These are phyloP conservation scores for Penicillium psychrofluorescens DNA, from an alignment of 495 filamentous ascomycete genomes.

Conservation along the genomic window DNA sequence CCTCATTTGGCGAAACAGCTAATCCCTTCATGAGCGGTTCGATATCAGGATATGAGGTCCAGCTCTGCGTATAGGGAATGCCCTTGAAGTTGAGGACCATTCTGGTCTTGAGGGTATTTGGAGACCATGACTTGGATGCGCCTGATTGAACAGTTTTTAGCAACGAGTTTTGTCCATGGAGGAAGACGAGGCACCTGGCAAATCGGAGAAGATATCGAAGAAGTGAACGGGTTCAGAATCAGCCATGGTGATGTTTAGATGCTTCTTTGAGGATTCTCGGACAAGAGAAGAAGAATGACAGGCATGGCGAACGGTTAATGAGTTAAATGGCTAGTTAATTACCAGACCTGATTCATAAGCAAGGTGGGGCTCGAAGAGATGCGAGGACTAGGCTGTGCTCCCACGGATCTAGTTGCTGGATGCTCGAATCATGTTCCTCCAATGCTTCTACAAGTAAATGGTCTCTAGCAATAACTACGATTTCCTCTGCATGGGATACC, in stretches of 20 bases:
- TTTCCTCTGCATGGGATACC: too few species aligned
- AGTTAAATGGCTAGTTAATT: too few species aligned
- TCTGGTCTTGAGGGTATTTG: constrained; percentile 33
- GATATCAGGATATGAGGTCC: constrained; percentile 36
- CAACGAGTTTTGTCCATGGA: too few species aligned
- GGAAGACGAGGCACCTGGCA: constrained; percentile 19
- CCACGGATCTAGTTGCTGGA: too few species aligned
- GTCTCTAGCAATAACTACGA: too few species aligned
- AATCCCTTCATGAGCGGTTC: constrained; percentile 21
- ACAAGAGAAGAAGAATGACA: too few species aligned
- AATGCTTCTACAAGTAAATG: too few species aligned
- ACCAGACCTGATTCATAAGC: too few species aligned
- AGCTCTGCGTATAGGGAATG: constrained; percentile 35
- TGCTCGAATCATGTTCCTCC: too few species aligned
- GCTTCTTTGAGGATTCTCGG: neutral
- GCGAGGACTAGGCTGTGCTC: too few species aligned
- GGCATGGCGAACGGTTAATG: too few species aligned
- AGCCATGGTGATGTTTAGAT: constrained; percentile 16
- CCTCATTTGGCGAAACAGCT: constrained; percentile 15
- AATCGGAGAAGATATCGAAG: constrained; percentile 28
- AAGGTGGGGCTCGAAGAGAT: too few species aligned
- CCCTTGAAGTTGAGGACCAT: constrained; percentile 33
- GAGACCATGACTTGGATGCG: constrained; percentile 30
- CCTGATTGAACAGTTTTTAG: constrained; percentile 8
- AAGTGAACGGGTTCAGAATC: constrained; percentile 26